Percentiles rank a stretch among this genome's conserved stretches.
Evolutionary conservation across 345 rosid genomes (phyloP).

Genomic region (Tarenaya hassleriana): DNA sequence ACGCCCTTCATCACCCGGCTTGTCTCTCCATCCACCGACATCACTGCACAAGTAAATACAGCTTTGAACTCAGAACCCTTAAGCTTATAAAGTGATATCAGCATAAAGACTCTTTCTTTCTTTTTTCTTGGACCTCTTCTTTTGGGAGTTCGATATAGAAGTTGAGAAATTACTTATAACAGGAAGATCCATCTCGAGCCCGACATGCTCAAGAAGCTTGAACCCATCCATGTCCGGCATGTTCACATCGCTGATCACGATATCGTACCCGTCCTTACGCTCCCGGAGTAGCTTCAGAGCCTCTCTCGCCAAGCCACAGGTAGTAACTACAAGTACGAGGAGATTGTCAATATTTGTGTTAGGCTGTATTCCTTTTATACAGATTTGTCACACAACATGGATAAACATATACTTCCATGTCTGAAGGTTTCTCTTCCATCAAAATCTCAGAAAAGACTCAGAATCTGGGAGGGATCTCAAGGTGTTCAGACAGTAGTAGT

Average conservation of each 20-base stretch:
- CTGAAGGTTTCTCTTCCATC: no score
- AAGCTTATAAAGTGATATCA: not conserved
- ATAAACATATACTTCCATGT: no score
- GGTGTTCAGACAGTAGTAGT: not conserved
- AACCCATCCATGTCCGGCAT: slow-evolving; percentile 99
- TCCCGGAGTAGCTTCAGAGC: slow-evolving; percentile 74
- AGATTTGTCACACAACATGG: no score
- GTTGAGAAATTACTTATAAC: slow-evolving; percentile 63
- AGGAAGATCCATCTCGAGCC: slow-evolving; percentile 95
- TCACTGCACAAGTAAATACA: slow-evolving; percentile 47
- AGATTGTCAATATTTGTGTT: not conserved
- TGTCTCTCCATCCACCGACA: slow-evolving; percentile 95
- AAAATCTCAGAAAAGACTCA: no score
- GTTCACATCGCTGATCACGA: slow-evolving; percentile 91
- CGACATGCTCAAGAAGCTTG: slow-evolving; percentile 89
- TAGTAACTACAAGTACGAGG: slow-evolving; percentile 48
- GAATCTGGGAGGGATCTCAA: not conserved
- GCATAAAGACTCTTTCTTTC: not conserved
- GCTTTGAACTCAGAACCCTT: no score
- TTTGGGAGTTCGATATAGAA: no score
- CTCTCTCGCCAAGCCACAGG: slow-evolving; percentile 82
- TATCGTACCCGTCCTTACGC: slow-evolving; percentile 85
- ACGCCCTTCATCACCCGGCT: slow-evolving; percentile 93
- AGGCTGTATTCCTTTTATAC: not conserved
- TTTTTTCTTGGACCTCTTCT: not conserved